Conservation (phyloP, 2,329 filamentous ascomycete genomes). For the Aspergillus melleus region DNA sequence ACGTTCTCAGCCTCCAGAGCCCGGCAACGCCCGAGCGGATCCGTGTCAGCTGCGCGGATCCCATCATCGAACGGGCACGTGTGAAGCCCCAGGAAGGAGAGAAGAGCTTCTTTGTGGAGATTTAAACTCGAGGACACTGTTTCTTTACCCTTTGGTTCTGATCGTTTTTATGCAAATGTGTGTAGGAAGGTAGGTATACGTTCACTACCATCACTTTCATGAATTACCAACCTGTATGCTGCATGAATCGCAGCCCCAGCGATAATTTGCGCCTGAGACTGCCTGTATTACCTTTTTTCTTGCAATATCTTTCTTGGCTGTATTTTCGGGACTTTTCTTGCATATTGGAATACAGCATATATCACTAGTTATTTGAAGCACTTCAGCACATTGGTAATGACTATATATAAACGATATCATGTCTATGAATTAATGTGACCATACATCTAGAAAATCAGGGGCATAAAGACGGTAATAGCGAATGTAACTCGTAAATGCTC, state of each 20-base stretch:
- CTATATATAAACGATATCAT: background rate
- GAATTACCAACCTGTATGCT: slow-evolving; percentile 6
- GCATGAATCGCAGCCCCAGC: background rate
- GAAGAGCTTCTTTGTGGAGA: slow-evolving; percentile 51
- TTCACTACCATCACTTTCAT: slow-evolving; percentile 4
- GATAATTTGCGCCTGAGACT: background rate
- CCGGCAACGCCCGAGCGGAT: slow-evolving; percentile 55
- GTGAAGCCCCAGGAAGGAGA: slow-evolving; percentile 53
- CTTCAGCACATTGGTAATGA: background rate
- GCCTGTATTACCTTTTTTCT: background rate
- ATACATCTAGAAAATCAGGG: background rate
- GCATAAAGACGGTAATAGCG: background rate
- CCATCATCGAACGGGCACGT: slow-evolving; percentile 50
- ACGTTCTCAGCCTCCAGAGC: slow-evolving; percentile 48
- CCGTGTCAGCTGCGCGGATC: slow-evolving; percentile 48
- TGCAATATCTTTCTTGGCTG: background rate
- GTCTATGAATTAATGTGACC: background rate
- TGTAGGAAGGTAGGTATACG: background rate
- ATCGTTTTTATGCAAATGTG: background rate
- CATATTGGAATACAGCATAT: too few relatives aligned
- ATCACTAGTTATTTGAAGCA: background rate
- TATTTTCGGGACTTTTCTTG: background rate
- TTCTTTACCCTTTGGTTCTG: background rate
- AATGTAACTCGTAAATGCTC: background rate
- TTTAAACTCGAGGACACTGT: slow-evolving; percentile 23